phyloP scores from a whole-genome alignment of 169 alveolate genomes.

The Eimeria praecox region DNA sequence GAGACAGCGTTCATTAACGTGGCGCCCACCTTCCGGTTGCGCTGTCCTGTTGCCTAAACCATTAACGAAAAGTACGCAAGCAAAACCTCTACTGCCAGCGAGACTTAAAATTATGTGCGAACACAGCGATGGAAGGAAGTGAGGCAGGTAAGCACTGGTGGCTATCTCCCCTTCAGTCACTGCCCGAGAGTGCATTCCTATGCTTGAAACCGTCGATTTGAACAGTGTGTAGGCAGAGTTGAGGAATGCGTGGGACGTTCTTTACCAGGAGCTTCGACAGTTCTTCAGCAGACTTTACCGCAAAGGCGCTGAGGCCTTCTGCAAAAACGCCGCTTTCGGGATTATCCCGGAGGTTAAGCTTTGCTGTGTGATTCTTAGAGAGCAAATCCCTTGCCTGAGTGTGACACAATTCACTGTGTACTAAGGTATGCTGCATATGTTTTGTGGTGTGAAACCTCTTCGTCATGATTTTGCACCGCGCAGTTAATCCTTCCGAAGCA shows the following conservation, averaged over 20 bases:
- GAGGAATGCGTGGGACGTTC: background rate
- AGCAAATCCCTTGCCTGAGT: conserved; percentile 92
- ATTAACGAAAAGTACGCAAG: background rate
- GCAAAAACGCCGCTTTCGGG: conserved; percentile 94
- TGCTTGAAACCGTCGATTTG: background rate
- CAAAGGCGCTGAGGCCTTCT: conserved; percentile 91
- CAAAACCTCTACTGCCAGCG: background rate
- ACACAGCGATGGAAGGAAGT: background rate
- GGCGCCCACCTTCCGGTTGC: conserved; percentile 91
- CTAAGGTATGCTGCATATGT: background rate
- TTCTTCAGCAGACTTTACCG: conserved; percentile 91
- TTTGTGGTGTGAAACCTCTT: background rate
- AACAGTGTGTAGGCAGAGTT: background rate
- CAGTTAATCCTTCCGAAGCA: background rate
- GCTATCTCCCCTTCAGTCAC: background rate
- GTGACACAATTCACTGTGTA: background rate
- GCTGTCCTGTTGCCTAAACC: conserved; percentile 80
- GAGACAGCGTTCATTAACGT: conserved; percentile 93
- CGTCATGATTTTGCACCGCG: background rate
- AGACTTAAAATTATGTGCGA: background rate
- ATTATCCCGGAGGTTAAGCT: conserved; percentile 90
- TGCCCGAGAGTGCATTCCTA: background rate
- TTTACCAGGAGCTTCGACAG: conserved; percentile 87
- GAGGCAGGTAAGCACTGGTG: background rate
- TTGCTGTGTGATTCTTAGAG: conserved; percentile 89